Evolutionary conservation across 2,329 filamentous ascomycete species (phyloP).

Genomic region (Calonectria fujianensis): DNA sequence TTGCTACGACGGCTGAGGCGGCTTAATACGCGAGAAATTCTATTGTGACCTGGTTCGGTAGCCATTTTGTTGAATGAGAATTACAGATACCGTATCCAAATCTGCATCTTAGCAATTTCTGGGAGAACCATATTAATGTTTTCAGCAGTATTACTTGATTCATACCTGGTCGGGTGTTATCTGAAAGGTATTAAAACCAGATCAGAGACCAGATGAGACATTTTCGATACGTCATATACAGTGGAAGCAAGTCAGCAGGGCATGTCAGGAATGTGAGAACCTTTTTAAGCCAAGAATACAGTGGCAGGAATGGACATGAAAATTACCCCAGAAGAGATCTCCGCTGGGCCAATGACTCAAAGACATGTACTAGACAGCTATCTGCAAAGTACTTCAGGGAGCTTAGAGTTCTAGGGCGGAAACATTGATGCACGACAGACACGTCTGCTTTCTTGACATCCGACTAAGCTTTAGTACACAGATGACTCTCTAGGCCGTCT

Average conservation of each 20-base stretch:
- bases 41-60: background rate
- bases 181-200: background rate
- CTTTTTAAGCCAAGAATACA: background rate
- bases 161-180: background rate
- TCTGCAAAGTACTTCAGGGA: background rate
- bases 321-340: background rate
- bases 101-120: background rate
- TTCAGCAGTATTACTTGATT: background rate
- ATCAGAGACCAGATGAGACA: background rate
- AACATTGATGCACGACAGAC: too few species aligned
- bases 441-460: background rate
- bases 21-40: background rate
- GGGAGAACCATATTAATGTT: background rate
- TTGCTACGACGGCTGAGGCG: background rate
- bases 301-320: constrained; percentile 11
- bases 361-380: background rate
- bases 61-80: background rate
- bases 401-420: background rate
- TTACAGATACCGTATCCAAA: background rate
- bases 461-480: background rate
- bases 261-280: background rate
- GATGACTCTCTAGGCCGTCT: background rate
- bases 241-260: constrained; percentile 1
- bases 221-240: constrained; percentile 1
- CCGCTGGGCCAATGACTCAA: background rate